Base-by-base conservation (phyloP, 768 basidiomycete genomes). In the Rhodocollybia butyracea region DNA sequence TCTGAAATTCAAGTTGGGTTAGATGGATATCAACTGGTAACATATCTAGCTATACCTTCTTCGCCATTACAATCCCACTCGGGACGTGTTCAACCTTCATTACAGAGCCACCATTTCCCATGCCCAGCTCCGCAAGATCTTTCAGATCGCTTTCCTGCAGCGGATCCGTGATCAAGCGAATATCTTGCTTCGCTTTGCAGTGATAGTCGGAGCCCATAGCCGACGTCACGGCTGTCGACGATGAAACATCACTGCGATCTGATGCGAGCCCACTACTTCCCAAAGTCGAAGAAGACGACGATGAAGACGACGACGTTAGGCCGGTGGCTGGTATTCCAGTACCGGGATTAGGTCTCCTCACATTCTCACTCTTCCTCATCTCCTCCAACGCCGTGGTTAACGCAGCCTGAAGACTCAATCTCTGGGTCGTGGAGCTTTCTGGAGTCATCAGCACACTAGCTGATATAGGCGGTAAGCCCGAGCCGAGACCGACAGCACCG, bases 31-130 rank as follows among this genome's bases (percentile, higher is more conserved):
- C 11, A 7, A n/a, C 4, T 6, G 12, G 31, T 27, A 43, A 15
- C 3, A 31, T n/a, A 19, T 3, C 6, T 7, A 24, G n/a, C 3
- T 17, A 7, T 32, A 88, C 97, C 85, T 99, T 99, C 77, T 97
- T 95, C 3, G 97, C 97, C 97, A 99, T 98, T 61, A 94, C 82
- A 13, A 86, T 93, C 34, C 88, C 86, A 30, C 94, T 91, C 12
- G 94, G 94, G 13, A 83, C 77, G 66, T 99, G 97, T 70, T 95
- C 85, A 19, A 97, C 95, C 72, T 90, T 92, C 72, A 94, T 94
- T 50, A 99, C 97, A 54, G 95, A 97, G 52, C 97, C 97, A 1
- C 97, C 95, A 65, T 98, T 98, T 3, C 97, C 97, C 61, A 91
- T 87, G 3, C 97, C 97, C 2, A 99, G 79, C 70, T 99, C 97